Conservation (phyloP, 768 basidiomycete genomes). For the Psilocybe cyanescens region DNA sequence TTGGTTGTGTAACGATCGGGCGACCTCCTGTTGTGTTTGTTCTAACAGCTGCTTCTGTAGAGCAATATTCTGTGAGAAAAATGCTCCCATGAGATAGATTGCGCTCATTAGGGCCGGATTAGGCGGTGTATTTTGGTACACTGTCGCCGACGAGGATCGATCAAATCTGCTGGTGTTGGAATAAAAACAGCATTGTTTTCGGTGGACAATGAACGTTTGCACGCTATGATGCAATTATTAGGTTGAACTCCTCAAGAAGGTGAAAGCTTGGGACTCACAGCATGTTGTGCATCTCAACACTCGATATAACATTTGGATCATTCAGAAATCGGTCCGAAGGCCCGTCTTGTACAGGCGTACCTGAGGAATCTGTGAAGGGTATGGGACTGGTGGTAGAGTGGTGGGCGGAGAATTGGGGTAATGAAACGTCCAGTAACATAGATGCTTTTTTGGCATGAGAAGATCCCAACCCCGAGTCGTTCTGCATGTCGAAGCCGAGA, state of each 20-base stretch:
- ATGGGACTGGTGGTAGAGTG: slow-evolving; percentile 1
- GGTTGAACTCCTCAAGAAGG: neutral
- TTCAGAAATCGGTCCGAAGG: slow-evolving; percentile 14
- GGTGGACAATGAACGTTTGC: slow-evolving; percentile 57
- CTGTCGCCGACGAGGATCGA: slow-evolving; percentile 29
- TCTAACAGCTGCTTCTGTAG: slow-evolving; percentile 54
- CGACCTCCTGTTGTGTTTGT: slow-evolving; percentile 52
- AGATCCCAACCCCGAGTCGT: neutral
- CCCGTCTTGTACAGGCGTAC: slow-evolving; percentile 16
- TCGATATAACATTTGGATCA: slow-evolving; percentile 14
- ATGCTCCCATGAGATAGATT: slow-evolving; percentile 63
- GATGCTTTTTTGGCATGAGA: slow-evolving; percentile 1
- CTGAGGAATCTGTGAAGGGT: slow-evolving; percentile 20
- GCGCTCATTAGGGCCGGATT: slow-evolving; percentile 66
- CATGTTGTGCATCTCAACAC: slow-evolving; percentile 21
- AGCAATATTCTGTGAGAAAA: slow-evolving; percentile 50
- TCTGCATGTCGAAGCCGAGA: neutral
- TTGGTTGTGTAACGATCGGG: slow-evolving; percentile 54
- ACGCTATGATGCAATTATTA: slow-evolving; percentile 36
- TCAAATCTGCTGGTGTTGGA: slow-evolving; percentile 49
- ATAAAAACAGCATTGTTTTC: slow-evolving; percentile 63
- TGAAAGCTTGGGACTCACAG: slow-evolving; percentile 15
- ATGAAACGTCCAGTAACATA: slow-evolving; percentile 3
- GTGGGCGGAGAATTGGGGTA: slow-evolving; percentile 4
- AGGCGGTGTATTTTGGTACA: slow-evolving; percentile 30